Evolutionary conservation across 192 early-diverging fungal species (phyloP), one percentile per base, ranked within the genome.

Genomic region (Chytriomyces confervae): DNA sequence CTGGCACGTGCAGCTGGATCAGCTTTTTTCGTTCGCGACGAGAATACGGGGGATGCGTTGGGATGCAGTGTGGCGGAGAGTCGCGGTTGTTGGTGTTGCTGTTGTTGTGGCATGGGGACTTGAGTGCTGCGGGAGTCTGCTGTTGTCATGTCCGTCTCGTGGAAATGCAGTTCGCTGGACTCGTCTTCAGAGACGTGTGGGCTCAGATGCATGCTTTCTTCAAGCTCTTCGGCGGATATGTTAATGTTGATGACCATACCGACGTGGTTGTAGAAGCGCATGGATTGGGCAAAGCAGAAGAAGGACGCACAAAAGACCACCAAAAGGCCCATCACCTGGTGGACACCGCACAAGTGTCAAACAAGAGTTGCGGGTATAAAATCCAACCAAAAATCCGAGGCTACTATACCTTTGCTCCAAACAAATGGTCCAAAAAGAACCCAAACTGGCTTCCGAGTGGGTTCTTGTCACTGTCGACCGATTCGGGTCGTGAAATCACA

Each of bases 231-330:
- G 47, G 36, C 47, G 8, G 68, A 65, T 6, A 66, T 8, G 24
- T 71, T 51, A 69, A 75, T 77, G 74, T 85, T 85, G 80, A 80
- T 79, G 27, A 82, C 71, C 49, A 85, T 16, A 9, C 74, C 81
- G 5, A 78, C 84, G 70, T 85, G 84, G 62, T 85, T 85, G 67
- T 80, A 85, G 76, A 85, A 85, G 23, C 84, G 77, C 61, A 85
- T 77, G 44, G 72, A 49, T 71, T 85, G 84, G 8, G 81, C 70
- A 47, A 85, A 82, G 48, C 75, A 78, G 44, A 80, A 77, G 73
- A 85, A 85, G 18, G 79, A 47, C 2, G 50, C 61, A 48, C 50
- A 62, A 24, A 48, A 46, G 48, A 69, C 46, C 23, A 67, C 11
- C 6, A 66, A 23, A 20, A 79, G n/a, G 46, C 43, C 47, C 62